Percentiles rank a stretch among this genome's conserved stretches.
phyloP scores from a whole-genome alignment of 306 rosid species.

The Sicyos edulis region DNA sequence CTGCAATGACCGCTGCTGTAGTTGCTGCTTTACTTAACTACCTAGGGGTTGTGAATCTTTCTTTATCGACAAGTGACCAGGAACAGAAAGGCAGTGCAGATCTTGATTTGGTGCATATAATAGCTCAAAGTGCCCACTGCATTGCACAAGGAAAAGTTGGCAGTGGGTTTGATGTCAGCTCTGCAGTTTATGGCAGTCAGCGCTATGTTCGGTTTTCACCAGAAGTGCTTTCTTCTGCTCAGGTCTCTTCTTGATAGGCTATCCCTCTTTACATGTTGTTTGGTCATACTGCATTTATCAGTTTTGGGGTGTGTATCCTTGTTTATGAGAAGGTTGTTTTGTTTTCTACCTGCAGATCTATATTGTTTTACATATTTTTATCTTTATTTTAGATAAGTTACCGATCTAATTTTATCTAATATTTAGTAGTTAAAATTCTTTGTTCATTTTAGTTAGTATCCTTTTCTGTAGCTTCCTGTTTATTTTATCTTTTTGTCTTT shows the following conservation, averaged over 20 bases:
- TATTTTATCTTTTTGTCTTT: no score
- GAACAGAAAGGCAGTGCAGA: constrained; percentile 38
- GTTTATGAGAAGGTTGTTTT: background rate
- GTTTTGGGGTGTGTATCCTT: background rate
- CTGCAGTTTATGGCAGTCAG: constrained; percentile 99
- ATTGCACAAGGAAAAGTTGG: constrained; percentile 98
- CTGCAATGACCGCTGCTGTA: constrained; percentile 98
- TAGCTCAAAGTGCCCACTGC: constrained; percentile 96
- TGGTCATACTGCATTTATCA: constrained; percentile 2
- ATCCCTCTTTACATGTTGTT: constrained; percentile 2
- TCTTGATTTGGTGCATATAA: constrained; percentile 73
- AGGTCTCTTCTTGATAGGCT: constrained; percentile 40
- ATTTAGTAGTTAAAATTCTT: background rate
- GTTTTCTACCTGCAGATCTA: background rate
- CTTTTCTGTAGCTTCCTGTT: no score
- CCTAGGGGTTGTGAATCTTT: constrained; percentile 64
- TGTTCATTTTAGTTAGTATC: background rate
- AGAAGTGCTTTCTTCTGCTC: constrained; percentile 76
- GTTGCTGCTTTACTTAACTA: constrained; percentile 93
- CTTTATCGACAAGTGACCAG: constrained; percentile 33
- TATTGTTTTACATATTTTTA: no score
- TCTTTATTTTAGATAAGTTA: background rate
- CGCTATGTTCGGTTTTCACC: constrained; percentile 97
- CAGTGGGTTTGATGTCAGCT: constrained; percentile 96
- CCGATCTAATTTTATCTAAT: background rate